Conservation (phyloP, 805 yeast species). For the Kurtzmaniella fragi region DNA sequence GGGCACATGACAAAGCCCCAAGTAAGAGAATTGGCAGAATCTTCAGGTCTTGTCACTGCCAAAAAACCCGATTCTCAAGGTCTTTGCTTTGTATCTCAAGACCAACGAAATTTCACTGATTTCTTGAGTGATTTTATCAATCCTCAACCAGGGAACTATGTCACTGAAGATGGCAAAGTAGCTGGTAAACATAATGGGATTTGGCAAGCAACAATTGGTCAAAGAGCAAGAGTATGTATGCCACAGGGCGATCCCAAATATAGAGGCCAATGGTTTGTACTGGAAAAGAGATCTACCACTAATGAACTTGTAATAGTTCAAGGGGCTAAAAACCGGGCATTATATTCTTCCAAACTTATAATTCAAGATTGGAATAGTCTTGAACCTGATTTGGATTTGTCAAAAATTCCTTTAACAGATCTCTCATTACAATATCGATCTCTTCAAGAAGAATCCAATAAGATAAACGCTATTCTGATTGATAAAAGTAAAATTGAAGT, state of each 20-base stretch:
- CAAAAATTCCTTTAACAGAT: constrained; percentile 6
- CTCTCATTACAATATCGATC: constrained; percentile 67
- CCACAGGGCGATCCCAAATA: constrained; percentile 82
- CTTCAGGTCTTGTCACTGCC: constrained; percentile 53
- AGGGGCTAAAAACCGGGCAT: constrained; percentile 55
- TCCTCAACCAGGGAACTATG: constrained; percentile 71
- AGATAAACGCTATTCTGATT: constrained; percentile 18
- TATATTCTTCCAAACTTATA: constrained; percentile 39
- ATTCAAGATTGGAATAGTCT: constrained; percentile 51
- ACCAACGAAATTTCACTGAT: constrained; percentile 56
- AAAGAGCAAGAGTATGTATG: constrained; percentile 70
- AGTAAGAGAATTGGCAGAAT: constrained; percentile 63
- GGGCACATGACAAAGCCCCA: constrained; percentile 75
- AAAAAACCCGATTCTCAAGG: constrained; percentile 93
- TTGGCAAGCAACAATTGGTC: constrained; percentile 96
- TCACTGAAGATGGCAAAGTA: constrained; percentile 65
- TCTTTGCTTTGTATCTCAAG: constrained; percentile 78
- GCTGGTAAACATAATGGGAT: constrained; percentile 85
- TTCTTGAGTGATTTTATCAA: constrained; percentile 73
- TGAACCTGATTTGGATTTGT: constrained; percentile 4
- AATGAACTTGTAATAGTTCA: constrained; percentile 79
- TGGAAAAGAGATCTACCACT: constrained; percentile 55
- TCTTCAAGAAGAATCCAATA: constrained; percentile 51
- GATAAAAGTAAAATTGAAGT: constrained; percentile 22
- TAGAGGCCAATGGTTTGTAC: constrained; percentile 82